Percentiles rank a stretch among this genome's conserved stretches.
phyloP scores from a whole-genome alignment of 495 filamentous ascomycete species.

The Podospora fimiseda region DNA sequence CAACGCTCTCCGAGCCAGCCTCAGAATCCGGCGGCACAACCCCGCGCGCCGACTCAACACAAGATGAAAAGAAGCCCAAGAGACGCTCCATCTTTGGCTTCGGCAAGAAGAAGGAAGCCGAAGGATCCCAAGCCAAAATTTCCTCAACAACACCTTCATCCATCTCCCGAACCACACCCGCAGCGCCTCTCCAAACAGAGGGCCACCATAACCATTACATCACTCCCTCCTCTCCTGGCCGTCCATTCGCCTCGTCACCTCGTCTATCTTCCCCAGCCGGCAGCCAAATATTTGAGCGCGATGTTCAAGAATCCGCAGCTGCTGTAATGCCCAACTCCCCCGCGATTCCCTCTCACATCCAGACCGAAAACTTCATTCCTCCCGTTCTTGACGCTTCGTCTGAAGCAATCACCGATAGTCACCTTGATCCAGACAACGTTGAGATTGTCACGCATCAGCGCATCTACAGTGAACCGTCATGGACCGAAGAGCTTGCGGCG shows the following conservation, averaged over 20 bases:
- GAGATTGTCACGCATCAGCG: slow-evolving; percentile 75
- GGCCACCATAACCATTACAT: slow-evolving; percentile 39
- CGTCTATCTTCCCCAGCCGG: slow-evolving; percentile 58
- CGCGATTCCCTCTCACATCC: slow-evolving; percentile 79
- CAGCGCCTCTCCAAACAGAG: slow-evolving; percentile 40
- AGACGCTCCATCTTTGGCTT: slow-evolving; percentile 54
- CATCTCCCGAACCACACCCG: slow-evolving; percentile 18
- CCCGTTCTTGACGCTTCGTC: slow-evolving; percentile 83
- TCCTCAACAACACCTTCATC: slow-evolving; percentile 30
- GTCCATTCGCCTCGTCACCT: slow-evolving; percentile 51
- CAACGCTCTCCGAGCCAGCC: slow-evolving; percentile 26
- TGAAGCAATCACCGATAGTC: slow-evolving; percentile 76
- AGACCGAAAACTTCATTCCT: slow-evolving; percentile 87
- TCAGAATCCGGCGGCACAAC: slow-evolving; percentile 29
- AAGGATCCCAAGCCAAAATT: slow-evolving; percentile 41
- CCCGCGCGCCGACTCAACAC: slow-evolving; percentile 27
- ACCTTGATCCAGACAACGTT: slow-evolving; percentile 70
- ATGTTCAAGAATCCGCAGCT: slow-evolving; percentile 70
- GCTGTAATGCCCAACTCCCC: slow-evolving; percentile 58
- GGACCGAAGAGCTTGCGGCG: slow-evolving; percentile 51
- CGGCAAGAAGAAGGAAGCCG: slow-evolving; percentile 56
- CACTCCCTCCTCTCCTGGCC: slow-evolving; percentile 46
- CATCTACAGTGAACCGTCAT: slow-evolving; percentile 32
- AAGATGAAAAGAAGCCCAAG: slow-evolving; percentile 39
- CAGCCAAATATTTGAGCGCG: slow-evolving; percentile 89